Evolutionary conservation across 2,329 filamentous ascomycete species (phyloP), one percentile per base, ranked within the genome.

Genomic region (Cladobotryum mycophilum): DNA sequence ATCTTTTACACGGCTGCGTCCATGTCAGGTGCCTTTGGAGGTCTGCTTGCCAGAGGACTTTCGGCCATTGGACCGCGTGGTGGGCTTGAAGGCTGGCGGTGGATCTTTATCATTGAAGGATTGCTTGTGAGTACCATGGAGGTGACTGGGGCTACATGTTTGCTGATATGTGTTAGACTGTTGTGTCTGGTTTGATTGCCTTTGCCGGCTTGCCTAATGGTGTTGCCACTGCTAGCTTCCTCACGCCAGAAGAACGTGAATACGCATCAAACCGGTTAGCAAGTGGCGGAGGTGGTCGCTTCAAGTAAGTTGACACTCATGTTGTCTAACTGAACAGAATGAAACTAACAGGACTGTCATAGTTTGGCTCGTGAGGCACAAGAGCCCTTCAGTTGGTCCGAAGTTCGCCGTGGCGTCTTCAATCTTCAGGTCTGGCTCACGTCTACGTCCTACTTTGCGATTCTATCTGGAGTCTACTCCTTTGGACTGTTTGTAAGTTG

Each of bases 1-100:
- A 68, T 86, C 5, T 86, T 87, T 59, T 87, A 85, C 61, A 85
- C 81, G 1, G 81, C 82, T 2, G 81, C 82, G 0, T 84, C 81
- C 1, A 65, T 86, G 5, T 83, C 80, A 0, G 81, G 82, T 2
- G 81, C 81, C 1, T 85, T 85, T 60, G 51, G 53, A 65, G 73
- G 79, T 5, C 70, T 86, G 1, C 69, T 85, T 6, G 82, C 82
- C 7, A 73, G 80, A 9, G 82, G 81, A 0, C 67, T 86, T 5
- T 76, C 78, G 1, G 74, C 77, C n/a, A 84, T 86, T 51, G 80
- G 75, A 0, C 72, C 73, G 0, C 64, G 70, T 4, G 79, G 76
- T 1, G 76, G 76, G 1, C 66, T 81, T 4, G 74, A 73, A 53
- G 75, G 73, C 3, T 85, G 80, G 81, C 70, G 80, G 30, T 84